Evolutionary conservation across 1,139 yeast genomes (phyloP).

Genomic region (Taphrina pruni): DNA sequence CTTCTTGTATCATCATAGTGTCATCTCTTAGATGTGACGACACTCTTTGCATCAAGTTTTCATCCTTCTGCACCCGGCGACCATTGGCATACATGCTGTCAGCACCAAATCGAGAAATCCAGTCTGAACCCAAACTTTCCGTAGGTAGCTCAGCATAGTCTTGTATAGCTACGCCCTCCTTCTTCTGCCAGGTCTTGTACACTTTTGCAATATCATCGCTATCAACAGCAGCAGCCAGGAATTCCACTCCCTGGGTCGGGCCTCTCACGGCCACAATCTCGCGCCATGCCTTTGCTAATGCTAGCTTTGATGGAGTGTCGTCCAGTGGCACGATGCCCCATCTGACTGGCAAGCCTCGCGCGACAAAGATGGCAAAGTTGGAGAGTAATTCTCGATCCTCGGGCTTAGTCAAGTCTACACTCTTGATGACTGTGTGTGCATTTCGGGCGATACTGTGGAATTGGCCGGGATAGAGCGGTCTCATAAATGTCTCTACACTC

Average conservation of each 20-base stretch:
- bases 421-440: conserved; percentile 75
- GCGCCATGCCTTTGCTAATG: conserved; percentile 45
- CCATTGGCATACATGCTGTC: conserved; percentile 78
- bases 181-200: conserved; percentile 46
- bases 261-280: conserved; percentile 19
- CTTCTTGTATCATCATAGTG: conserved; percentile 47
- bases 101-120: conserved; percentile 41
- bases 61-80: conserved; percentile 55
- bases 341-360: conserved; percentile 73
- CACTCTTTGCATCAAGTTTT: conserved; percentile 56
- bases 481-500: conserved; percentile 31
- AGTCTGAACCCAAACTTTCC: conserved; percentile 1
- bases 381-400: conserved; percentile 56
- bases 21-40: conserved; percentile 51
- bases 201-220: conserved; percentile 8
- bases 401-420: conserved; percentile 64
- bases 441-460: conserved; percentile 75
- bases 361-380: conserved; percentile 47
- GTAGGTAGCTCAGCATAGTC: conserved; percentile 5
- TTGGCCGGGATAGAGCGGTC: conserved; percentile 57
- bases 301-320: conserved; percentile 34
- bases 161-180: conserved; percentile 43
- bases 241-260: conserved; percentile 13
- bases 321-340: conserved; percentile 76
- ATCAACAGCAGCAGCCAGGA: conserved; percentile 21